phyloP scores from a whole-genome alignment of 1,139 yeast species.

The Fermentozyma sake region DNA sequence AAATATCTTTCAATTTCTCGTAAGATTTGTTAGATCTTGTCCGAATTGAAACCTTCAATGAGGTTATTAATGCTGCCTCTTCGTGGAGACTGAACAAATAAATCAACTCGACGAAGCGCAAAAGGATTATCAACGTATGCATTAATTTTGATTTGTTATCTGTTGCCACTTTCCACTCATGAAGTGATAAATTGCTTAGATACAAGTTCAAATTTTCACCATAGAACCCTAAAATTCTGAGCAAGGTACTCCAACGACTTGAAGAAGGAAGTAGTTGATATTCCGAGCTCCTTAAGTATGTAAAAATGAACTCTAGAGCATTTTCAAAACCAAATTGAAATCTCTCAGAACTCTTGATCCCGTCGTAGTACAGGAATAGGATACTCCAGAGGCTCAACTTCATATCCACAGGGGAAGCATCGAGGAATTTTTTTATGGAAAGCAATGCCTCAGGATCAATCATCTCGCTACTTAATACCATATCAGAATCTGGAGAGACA shows the following conservation, averaged over 20 bases:
- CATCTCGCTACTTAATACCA: constrained; percentile 2
- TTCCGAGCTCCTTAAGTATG: constrained; percentile 26
- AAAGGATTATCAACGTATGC: constrained; percentile 13
- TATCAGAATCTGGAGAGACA: constrained; percentile 2
- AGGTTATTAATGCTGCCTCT: constrained; percentile 42
- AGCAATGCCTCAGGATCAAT: constrained; percentile 20
- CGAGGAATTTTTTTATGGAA: constrained; percentile 58
- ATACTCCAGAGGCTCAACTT: constrained; percentile 74
- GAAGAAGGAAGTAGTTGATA: constrained; percentile 7
- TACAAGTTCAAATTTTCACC: constrained; percentile 34
- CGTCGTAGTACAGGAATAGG: constrained; percentile 56
- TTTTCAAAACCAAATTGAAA: constrained; percentile 54
- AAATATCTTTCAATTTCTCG: constrained; percentile 48
- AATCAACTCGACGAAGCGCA: constrained; percentile 34
- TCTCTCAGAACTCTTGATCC: constrained; percentile 31
- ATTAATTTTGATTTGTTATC: constrained; percentile 1
- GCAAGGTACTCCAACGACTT: constrained; percentile 15
- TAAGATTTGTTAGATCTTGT: constrained; percentile 27
- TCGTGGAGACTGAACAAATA: constrained; percentile 46
- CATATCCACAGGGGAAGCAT: constrained; percentile 60
- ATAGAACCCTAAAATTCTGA: constrained; percentile 40
- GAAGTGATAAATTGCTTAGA: constrained; percentile 18
- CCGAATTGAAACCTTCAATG: constrained; percentile 26
- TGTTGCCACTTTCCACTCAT: constrained; percentile 20
- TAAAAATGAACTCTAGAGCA: constrained; percentile 39